Conservation (phyloP, 768 basidiomycete species). For the Phanerochaete carnosa region DNA sequence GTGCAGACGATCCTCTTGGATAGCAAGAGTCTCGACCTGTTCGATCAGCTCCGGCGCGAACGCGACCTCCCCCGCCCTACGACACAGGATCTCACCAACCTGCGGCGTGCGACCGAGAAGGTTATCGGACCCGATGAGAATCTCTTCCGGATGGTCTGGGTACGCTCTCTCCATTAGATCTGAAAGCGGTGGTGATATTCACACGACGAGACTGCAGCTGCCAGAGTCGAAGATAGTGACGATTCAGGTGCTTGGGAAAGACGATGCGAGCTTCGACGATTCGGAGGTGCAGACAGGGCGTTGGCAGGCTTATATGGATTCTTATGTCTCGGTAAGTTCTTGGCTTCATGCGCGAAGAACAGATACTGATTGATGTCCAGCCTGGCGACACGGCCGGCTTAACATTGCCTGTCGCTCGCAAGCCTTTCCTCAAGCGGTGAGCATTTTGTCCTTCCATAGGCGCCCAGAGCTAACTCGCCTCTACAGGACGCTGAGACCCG, state of each 20-base stretch:
- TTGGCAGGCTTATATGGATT: slow-evolving; percentile 79
- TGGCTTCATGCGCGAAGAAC: not conserved
- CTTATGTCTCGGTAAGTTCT: slow-evolving; percentile 60
- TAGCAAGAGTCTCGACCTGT: slow-evolving; percentile 65
- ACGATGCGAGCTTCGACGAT: slow-evolving; percentile 72
- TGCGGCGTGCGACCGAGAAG: slow-evolving; percentile 64
- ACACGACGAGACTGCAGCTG: slow-evolving; percentile 37
- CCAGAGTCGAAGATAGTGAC: slow-evolving; percentile 65
- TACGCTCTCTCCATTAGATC: slow-evolving; percentile 21
- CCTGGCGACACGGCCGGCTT: slow-evolving; percentile 56
- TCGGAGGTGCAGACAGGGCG: slow-evolving; percentile 71
- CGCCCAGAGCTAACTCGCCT: slow-evolving; percentile 9
- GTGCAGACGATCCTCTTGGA: slow-evolving; percentile 70
- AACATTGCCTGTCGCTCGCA: slow-evolving; percentile 39
- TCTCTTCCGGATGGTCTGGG: slow-evolving; percentile 80
- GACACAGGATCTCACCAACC: slow-evolving; percentile 69
- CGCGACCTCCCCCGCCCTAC: slow-evolving; percentile 55
- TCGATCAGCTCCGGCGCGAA: slow-evolving; percentile 69
- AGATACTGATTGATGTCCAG: slow-evolving; percentile 30
- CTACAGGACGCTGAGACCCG: slow-evolving; percentile 2
- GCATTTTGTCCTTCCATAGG: slow-evolving; percentile 29
- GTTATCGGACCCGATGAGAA: slow-evolving; percentile 75
- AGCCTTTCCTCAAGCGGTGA: slow-evolving; percentile 68
- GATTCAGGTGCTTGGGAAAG: slow-evolving; percentile 75
- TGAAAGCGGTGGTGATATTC: not conserved